Conservation (phyloP, 352 stramenopile species). For the Globisporangium acanthophoron region DNA sequence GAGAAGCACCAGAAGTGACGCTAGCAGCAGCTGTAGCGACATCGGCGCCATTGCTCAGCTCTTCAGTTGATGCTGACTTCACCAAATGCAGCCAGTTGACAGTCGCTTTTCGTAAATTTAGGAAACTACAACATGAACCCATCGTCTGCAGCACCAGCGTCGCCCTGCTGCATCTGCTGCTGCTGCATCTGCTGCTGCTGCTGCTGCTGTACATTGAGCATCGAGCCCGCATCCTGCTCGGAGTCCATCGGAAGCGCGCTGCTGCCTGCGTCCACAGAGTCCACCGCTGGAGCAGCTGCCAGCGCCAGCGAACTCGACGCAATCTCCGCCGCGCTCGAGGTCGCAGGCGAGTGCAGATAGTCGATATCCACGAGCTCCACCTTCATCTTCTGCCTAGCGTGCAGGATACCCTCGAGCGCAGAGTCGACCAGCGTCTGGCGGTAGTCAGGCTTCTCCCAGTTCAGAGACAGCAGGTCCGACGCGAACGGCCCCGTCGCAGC, state of each 20-base stretch:
- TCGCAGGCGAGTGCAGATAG: constrained; percentile 9
- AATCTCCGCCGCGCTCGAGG: background rate
- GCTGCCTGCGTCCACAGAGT: too few relatives aligned
- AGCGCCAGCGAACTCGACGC: background rate
- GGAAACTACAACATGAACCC: too few relatives aligned
- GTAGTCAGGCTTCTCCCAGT: constrained; percentile 67
- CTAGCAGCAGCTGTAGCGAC: background rate
- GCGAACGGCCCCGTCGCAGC: constrained; percentile 24
- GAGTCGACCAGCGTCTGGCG: constrained; percentile 56
- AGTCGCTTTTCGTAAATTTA: too few relatives aligned
- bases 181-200: too few relatives aligned
- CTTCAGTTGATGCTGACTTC: too few relatives aligned
- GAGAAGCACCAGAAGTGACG: background rate
- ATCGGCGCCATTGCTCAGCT: too few relatives aligned
- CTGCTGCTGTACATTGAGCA: too few relatives aligned
- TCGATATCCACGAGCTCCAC: constrained; percentile 57
- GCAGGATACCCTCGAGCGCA: constrained; percentile 55
- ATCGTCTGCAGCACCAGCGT: too few relatives aligned
- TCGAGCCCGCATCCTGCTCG: too few relatives aligned
- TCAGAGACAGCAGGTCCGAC: constrained; percentile 34
- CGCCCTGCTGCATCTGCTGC: too few relatives aligned
- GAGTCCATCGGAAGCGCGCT: too few relatives aligned
- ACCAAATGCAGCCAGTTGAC: too few relatives aligned
- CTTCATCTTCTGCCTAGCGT: constrained; percentile 60
- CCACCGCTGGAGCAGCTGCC: background rate